Base-by-base conservation (phyloP, 2,329 filamentous ascomycete genomes). In the Dothistroma septosporum region DNA sequence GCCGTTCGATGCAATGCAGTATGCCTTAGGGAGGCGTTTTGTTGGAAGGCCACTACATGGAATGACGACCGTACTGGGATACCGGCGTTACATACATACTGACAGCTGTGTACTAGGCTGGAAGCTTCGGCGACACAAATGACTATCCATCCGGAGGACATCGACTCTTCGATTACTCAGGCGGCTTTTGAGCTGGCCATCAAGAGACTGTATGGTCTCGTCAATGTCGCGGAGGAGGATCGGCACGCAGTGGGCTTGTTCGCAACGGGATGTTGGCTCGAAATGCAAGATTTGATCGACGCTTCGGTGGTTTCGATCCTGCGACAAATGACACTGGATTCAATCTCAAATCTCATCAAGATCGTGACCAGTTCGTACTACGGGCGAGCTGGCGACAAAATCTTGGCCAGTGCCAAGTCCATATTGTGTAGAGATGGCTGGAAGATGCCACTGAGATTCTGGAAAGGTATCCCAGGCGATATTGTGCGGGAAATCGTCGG, bases 381-480 rank as follows among this genome's bases (percentile, higher is more conserved):
- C 60, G 82, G 82, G 35, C 76, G 79, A 57, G 75, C 82, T 24
- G 82, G 82, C 5, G 82, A 83, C 62, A 79, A 81, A 35, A 81
- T 84, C 7, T 72, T 85, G 4, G 79, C 80, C 28, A 82, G 80
- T 24, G 81, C 81, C n/a, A 84, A 84, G 66, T 80, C 82, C 6
- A 84, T 84, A 81, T 74, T 85, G 9, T 83, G 81, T 66, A 75
- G 82, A 58, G 81, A 83, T 67, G 82, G 82, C 6, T 83, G 80
- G 80, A 77, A 80, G 61, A 85, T 85, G 82, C 76, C 79, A 7
- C 64, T 80, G 16, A 76, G 74, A 63, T 78, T 79, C 61, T 85
- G 83, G 83, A 82, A 85, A 63, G 80, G 79, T 19, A 83, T 85
- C 57, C 82, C 82, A 4, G 81, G 81, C 6, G 83, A 85, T 62